Base-by-base conservation (phyloP, 2,329 filamentous ascomycete species). In the Diplocarpon rosae region DNA sequence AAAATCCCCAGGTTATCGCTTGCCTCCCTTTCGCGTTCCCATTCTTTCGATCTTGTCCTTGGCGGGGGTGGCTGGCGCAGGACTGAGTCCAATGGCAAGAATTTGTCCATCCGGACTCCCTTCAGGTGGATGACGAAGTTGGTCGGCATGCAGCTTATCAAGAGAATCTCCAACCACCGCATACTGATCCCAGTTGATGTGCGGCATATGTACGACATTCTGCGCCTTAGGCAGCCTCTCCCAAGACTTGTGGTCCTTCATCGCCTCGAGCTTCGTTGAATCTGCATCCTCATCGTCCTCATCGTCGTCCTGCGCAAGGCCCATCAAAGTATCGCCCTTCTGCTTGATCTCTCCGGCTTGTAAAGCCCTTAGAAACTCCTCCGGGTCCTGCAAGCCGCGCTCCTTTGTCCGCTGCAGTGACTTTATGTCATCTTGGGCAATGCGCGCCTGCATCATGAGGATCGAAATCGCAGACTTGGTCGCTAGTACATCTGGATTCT, bases 161-260 rank as follows among this genome's bases (percentile, higher is more conserved):
- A 95, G 70, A 1, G 85, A 78, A 48, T 85, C 82, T 39, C 87
- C 89, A 2, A 92, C 79, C n/a, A 95, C 73, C 55, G 86, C 85
- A 63, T 96, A 96, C 60, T 95, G 89, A 11, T 80, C 78, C 90
- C 90, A 96, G 67, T 95, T 95, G 59, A 96, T 81, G 8, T 86
- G 83, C 8, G 90, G 90, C 66, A 82, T 87, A 33, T 89, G 80
- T 20, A 93, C 81, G 1, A 96, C 69, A 54, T 84, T 84, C 63
- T 95, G 90, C 6, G 85, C 78, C 12, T 73, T 74, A 0, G 89
- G 89, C 12, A 95, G 74, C 14, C 66, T 67, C 2, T 75, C 69
- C 68, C 88, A 88, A 2, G 52, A 39, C 17, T 43, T 40, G 12
- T 14, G 5, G 11, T 57, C 58, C 24, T 52, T 54, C 5, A 46